phyloP scores from a whole-genome alignment of 495 filamentous ascomycete genomes.

The Parachaetomium inaequale region DNA sequence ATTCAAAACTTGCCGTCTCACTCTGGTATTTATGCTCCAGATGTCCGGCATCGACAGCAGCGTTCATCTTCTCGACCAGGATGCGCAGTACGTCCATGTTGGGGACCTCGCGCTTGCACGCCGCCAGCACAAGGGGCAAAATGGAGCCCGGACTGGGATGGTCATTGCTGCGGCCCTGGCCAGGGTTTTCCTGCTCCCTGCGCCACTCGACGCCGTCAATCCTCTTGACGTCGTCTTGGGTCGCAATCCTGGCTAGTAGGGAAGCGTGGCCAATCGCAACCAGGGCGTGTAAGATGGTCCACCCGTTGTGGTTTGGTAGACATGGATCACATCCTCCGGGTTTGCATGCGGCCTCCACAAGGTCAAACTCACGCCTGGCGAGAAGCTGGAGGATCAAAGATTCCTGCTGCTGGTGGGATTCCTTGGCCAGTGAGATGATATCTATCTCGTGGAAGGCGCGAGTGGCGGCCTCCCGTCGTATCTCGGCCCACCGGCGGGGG shows the following conservation, averaged over 20 bases:
- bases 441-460: conserved; percentile 4
- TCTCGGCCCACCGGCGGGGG: not conserved
- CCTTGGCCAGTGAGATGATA: not conserved
- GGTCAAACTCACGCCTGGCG: not conserved
- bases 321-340: not conserved
- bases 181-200: not conserved
- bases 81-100: conserved; percentile 44
- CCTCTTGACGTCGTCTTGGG: not conserved
- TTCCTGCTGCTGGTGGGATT: not conserved
- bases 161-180: not conserved
- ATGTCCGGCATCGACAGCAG: conserved; percentile 35
- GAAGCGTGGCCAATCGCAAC: not conserved
- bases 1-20: not conserved
- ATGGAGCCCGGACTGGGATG: no score
- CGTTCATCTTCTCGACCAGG: conserved; percentile 38
- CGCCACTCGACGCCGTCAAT: conserved; percentile 9
- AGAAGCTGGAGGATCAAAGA: not conserved
- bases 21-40: not conserved
- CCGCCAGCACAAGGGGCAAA: conserved; percentile 31
- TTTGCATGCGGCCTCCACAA: not conserved
- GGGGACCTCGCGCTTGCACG: conserved; percentile 32
- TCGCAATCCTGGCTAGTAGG: conserved; percentile 13
- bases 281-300: conserved; percentile 9
- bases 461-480: not conserved
- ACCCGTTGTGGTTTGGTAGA: not conserved